phyloP scores from a whole-genome alignment of 257 asterid species.

The Thymus mandschuricus region DNA sequence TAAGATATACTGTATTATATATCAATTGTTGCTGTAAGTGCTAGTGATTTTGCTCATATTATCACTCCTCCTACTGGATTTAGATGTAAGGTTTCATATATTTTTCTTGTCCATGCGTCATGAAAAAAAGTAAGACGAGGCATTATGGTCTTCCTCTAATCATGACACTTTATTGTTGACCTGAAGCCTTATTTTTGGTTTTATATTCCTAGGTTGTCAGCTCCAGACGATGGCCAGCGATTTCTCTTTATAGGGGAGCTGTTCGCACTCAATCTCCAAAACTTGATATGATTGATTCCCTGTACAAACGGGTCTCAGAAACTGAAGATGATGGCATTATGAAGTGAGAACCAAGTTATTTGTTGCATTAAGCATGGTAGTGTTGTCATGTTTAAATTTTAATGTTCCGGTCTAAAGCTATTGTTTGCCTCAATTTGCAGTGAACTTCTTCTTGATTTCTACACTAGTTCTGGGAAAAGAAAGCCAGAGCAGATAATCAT shows the following conservation, averaged over 20 bases:
- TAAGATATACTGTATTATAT: not conserved
- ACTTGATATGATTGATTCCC: conserved; percentile 85
- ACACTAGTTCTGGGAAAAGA: conserved; percentile 67
- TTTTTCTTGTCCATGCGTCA: not conserved
- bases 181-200: no score
- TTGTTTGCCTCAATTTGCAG: conserved; percentile 44
- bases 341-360: conserved; percentile 44
- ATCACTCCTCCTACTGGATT: not conserved
- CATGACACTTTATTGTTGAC: no score
- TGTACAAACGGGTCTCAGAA: conserved; percentile 63
- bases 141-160: no score
- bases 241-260: conserved; percentile 79
- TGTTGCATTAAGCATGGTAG: not conserved
- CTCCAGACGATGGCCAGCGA: conserved; percentile 87
- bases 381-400: conserved; percentile 1
- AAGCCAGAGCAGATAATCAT: conserved; percentile 89
- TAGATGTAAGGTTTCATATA: not conserved
- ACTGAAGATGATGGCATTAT: conserved; percentile 81
- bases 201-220: conserved; percentile 69
- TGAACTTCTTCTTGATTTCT: conserved; percentile 77
- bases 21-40: not conserved
- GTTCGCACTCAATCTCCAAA: conserved; percentile 95
- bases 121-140: no score
- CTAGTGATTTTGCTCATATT: not conserved
- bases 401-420: not conserved